Evolutionary conservation across 345 rosid species (phyloP).

Genomic region (Citrus glauca): DNA sequence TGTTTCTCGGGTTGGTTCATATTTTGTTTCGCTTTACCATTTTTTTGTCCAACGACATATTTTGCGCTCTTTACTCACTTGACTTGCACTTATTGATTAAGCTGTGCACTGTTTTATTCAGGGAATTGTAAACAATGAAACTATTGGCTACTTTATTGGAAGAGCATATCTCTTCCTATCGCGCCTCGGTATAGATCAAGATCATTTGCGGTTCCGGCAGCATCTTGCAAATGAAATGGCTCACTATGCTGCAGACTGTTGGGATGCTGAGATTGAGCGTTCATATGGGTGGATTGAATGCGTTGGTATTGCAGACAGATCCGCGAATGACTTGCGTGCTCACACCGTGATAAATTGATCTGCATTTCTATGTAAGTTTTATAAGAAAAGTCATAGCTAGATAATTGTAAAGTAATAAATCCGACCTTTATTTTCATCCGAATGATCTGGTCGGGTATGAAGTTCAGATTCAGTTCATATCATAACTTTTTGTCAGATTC

Average conservation of each 20-base stretch:
- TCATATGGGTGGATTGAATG: slow-evolving; percentile 99
- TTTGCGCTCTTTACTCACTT: neutral
- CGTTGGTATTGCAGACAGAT: slow-evolving; percentile 96
- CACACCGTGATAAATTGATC: too few species aligned
- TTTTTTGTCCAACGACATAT: neutral
- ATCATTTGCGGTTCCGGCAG: slow-evolving; percentile 78
- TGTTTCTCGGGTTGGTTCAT: too few species aligned
- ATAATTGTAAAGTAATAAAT: too few species aligned
- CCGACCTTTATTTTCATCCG: too few species aligned
- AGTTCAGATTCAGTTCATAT: too few species aligned
- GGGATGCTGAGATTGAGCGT: slow-evolving; percentile 98
- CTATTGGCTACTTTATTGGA: slow-evolving; percentile 94
- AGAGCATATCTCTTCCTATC: slow-evolving; percentile 86
- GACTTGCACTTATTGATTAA: neutral
- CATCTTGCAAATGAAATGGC: slow-evolving; percentile 99
- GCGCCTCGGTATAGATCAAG: slow-evolving; percentile 72
- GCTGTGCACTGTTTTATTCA: slow-evolving; percentile 18
- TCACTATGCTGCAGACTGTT: slow-evolving; percentile 95
- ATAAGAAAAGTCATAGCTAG: too few species aligned
- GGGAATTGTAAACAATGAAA: slow-evolving; percentile 92
- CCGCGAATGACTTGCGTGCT: slow-evolving; percentile 57
- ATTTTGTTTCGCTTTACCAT: slow-evolving; percentile 9
- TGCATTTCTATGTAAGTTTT: too few species aligned
- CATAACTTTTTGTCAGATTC: too few species aligned
- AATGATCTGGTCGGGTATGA: too few species aligned